phyloP scores from a whole-genome alignment of 306 rosid genomes.

The Gleditsia sinensis region DNA sequence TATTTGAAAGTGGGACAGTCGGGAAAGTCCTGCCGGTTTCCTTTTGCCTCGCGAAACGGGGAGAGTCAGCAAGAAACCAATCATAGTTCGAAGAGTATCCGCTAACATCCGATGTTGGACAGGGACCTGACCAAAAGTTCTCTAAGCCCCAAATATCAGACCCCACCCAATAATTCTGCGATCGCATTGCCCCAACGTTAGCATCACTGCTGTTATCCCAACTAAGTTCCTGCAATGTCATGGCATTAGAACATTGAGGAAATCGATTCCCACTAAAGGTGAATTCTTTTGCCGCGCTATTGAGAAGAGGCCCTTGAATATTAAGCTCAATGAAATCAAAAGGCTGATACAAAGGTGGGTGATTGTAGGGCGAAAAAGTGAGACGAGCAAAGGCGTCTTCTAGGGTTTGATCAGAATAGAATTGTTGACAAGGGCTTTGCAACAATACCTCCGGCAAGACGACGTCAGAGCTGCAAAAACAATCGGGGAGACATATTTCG shows the following conservation, averaged over 20 bases:
- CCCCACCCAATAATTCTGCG: constrained; percentile 1
- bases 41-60: constrained; percentile 3
- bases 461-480: background rate
- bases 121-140: background rate
- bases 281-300: background rate
- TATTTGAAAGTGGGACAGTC: constrained; percentile 8
- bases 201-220: background rate
- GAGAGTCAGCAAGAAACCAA: constrained; percentile 1
- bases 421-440: background rate
- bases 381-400: constrained; percentile 47
- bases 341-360: background rate
- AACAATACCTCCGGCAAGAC: background rate
- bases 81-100: background rate
- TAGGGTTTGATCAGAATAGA: constrained; percentile 36
- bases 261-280: background rate
- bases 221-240: background rate
- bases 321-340: background rate
- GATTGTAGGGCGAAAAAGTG: constrained; percentile 12
- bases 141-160: background rate
- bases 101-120: background rate
- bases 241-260: constrained; percentile 2
- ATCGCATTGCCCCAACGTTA: background rate
- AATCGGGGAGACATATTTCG: background rate
- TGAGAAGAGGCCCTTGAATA: background rate
- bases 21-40: background rate